Conservation (phyloP, 2,329 filamentous ascomycete species). For the Stagonosporopsis cucurbitacearum region DNA sequence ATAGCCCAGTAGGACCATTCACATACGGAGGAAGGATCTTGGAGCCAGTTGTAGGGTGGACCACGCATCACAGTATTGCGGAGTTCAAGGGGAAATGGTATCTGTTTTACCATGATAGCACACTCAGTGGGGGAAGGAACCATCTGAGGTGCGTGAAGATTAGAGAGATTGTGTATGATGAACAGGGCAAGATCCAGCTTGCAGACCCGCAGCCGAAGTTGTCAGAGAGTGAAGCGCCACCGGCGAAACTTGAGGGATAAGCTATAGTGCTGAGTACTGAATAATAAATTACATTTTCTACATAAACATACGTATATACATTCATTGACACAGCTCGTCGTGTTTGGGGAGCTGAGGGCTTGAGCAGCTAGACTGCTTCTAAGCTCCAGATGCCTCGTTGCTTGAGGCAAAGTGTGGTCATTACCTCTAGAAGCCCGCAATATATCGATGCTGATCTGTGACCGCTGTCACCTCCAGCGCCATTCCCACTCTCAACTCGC, state of each 20-base stretch:
- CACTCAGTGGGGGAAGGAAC: slow-evolving; percentile 70
- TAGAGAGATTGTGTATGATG: slow-evolving; percentile 75
- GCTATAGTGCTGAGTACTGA: not conserved
- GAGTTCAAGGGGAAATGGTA: slow-evolving; percentile 76
- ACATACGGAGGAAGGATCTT: slow-evolving; percentile 74
- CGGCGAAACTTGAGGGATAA: slow-evolving; percentile 11
- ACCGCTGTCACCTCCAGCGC: slow-evolving; percentile 63
- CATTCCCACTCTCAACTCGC: slow-evolving; percentile 64
- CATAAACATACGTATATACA: not conserved
- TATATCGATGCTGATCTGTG: slow-evolving; percentile 64
- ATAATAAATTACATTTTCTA: not conserved
- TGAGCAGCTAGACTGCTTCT: not conserved
- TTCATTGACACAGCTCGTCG: not conserved
- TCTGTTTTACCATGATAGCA: slow-evolving; percentile 78
- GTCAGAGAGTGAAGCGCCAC: slow-evolving; percentile 11
- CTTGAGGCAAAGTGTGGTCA: not conserved
- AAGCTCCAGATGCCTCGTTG: not conserved
- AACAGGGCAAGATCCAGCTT: slow-evolving; percentile 64
- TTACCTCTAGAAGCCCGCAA: slow-evolving; percentile 42
- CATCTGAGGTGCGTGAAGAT: slow-evolving; percentile 78
- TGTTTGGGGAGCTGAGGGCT: too few species aligned
- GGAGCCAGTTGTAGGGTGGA: slow-evolving; percentile 81
- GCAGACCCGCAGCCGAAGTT: slow-evolving; percentile 42
- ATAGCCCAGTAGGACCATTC: slow-evolving; percentile 73
- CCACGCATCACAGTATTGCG: slow-evolving; percentile 79